Evolutionary conservation across 2,329 filamentous ascomycete species (phyloP), one percentile per base, ranked within the genome.

Genomic region (Arthrobotrys megalospora): DNA sequence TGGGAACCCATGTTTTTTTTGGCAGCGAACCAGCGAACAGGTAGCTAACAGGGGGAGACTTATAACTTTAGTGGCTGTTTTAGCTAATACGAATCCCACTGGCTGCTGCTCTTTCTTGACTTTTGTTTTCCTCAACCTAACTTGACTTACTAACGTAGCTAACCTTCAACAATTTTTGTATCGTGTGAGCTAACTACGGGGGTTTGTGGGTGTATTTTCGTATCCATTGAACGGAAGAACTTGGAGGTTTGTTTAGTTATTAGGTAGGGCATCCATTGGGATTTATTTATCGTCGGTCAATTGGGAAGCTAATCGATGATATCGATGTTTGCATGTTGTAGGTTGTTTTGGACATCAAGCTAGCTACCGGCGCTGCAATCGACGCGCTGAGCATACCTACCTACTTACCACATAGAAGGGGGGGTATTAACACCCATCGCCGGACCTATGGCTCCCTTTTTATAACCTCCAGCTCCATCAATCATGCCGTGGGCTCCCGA

Each of bases 401-500:
- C 8, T 14, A 3, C 1, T 32, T 32, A 2, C n/a, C 32, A 4
- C n/a, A 19, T 14, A 24, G 47, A 14, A 48, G 19, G 12, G 19
- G 11, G 45, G 16, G 2, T 28, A 28, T 28, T 28, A 28, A 28
- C 24, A 28, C 24, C 24, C 24, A 24, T n/a, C 47, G 47, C 10
- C 43, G 21, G 48, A 62, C 43, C 24, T 14, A 75, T 60, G 60
- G 28, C 55, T 65, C 32, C 34, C 2, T 24, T 28, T 16, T 38
- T 58, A 48, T 71, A 55, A 38, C 36, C 41, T 11, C 10, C 21
- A 45, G 11, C 6, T 36, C 38, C 43, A 68, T 47, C 55, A 63
- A 64, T 24, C 67, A 78, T 78, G 75, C 60, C 67, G 8, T 65
- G 24, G 14, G 72, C 72, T 45, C 72, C 65, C 24, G 72, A 77